Base-by-base conservation (phyloP, 2,329 filamentous ascomycete genomes). In the Beauveria bassiana region DNA sequence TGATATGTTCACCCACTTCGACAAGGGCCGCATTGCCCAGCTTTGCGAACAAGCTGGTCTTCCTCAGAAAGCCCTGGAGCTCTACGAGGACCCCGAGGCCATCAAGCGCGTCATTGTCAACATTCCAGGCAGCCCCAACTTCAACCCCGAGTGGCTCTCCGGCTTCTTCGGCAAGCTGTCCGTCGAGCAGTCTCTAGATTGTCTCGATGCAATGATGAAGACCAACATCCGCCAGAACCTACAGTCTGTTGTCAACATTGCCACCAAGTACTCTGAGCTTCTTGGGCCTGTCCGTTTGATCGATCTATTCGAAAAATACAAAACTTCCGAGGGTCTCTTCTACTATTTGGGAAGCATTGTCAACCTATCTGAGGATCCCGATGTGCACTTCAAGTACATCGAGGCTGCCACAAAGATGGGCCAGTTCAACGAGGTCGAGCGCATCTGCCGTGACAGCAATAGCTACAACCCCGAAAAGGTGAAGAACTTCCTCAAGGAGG, bases 371-470 rank as follows among this genome's bases (percentile, higher is more conserved):
- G 91, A 98, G 74, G 95, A 98, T 69, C 83, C 89, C 24, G 95
- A 99, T 72, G 95, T 99, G 34, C 90, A 95, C 73, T 99, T 97
- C 86, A 99, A 99, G 82, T 99, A 99, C 76, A 96, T 99, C 63
- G 93, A 99, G 77, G 92, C 95, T 61, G 95, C 96, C 38, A 96
- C 93, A 26, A 90, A 87, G 71, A 96, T 96, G 85, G 87, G 88
- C 34, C 93, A 99, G 76, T 86, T 96, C 71, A 93, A 91, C 67
- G 95, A 99, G 72, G 95, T 99, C 22, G 93, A 99, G 81, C 90
- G 95, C 60, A 93, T 99, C 70, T 98, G 93, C 79, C 87, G 96
- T 64, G 95, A 99, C 74, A 96, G 89, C 81, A 92, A 89, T 73
- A 83, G 84, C 71, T 93, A 92, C 77, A 93, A 97, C 74, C 84